Evolutionary conservation across 352 stramenopile species (phyloP), one percentile per base, ranked within the genome.

Genomic region (Globisporangium rhizosaccharum): DNA sequence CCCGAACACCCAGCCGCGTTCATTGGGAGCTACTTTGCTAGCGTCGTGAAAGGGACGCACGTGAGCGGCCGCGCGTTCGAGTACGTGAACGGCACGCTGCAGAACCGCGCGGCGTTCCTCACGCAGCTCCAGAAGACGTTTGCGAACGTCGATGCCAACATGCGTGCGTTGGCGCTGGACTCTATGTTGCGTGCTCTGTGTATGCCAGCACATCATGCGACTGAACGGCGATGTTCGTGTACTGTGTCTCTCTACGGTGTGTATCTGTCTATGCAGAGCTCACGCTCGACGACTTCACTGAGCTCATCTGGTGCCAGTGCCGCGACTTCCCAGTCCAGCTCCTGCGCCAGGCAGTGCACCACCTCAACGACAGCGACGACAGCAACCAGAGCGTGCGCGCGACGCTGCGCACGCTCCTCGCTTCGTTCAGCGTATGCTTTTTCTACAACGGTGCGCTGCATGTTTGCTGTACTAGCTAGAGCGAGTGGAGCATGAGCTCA

Each of bases 231-330:
- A 18, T 6, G 14, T 8, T 18, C 12, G 12, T 15, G 39, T 42
- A n/a, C 18, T 10, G 39, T 2, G 30, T 9, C 30, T 36, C 39
- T n/a, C 17, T 45, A 6, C 11, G 41, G 10, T 20, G 17, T 46
- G 41, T 7, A 20, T 9, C 4, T 46, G 41, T 33, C 9, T 14
- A 18, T 18, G 26, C 53, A 88, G 79, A 70, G 30, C 61, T 88
- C 15, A 79, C 76, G 9, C 67, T 70, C 1, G 79, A 75, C 18
- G 76, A 88, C 63, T 87, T 88, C 55, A 72, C 56, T 0, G 76
- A 88, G 56, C 68, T 88, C 57, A 37, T 88, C 5, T 73, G 61
- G 74, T 79, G 68, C 33, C 75, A 85, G 36, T 88, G 76, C 59
- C 68, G 68, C 44, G 75, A 88, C 56, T 59, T 88, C 20, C 72